Evolutionary conservation across 106 monocot species (phyloP), one percentile per base, ranked within the genome.

Genomic region (Platanthera zijinensis): DNA sequence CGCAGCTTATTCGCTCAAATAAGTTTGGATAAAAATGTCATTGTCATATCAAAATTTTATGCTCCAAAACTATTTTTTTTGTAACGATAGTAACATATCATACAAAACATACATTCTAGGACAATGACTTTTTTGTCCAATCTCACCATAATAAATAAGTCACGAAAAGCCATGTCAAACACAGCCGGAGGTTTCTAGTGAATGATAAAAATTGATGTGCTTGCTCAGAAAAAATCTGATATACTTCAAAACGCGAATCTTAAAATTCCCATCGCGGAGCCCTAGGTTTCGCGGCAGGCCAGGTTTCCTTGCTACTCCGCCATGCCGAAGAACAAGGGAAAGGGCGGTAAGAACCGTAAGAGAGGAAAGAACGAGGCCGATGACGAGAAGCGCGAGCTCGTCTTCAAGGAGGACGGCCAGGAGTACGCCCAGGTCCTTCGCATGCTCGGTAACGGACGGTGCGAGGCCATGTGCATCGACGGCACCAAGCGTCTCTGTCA

Each of bases 291-390:
- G 2, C 52, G 52, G 2, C 52, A 8, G 52, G 6, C 11, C 52
- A 15, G 61, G 18, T 62, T 67, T 48, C 48, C 15, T 48, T 47
- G 47, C 15, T 48, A 1, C 51, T 72, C 11, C 17, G 50, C 62
- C 57, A 90, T 90, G 89, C 89, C 89, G 89, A 90, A 90, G 86
- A 90, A 90, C 69, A 90, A 90, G 84, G 89, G 89, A 32, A 90
- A 90, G 82, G 89, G 89, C 82, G 89, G 89, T 3, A 90, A 90
- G 86, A 90, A 90, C 61, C 82, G 89, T 28, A 90, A 90, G 89
- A 68, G 89, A 25, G 89, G 89, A 2, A 90, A 90, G 89, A 90
- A 90, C 82, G 89, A 90, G 78, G 86, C 86, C 13, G 89, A 90
- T 75, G 86, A 90, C 80, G 89, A 90, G 84, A 90, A 90, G 86